Percentiles rank a stretch among this genome's conserved stretches.
Conservation (phyloP, 192 early-diverging fungal species). For the Dispira simplex region DNA sequence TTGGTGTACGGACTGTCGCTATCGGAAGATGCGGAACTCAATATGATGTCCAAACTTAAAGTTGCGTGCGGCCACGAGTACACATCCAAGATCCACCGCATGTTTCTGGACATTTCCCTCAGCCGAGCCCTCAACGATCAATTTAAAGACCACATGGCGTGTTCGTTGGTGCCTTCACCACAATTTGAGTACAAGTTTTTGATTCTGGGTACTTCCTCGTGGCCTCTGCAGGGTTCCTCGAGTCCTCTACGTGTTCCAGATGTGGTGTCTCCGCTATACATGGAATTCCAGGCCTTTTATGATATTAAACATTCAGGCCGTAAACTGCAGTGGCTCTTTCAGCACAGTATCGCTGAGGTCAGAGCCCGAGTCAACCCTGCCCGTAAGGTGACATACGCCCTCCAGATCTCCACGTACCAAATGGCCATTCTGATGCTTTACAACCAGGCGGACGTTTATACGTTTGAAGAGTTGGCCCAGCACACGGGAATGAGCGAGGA, state of each 20-base stretch:
- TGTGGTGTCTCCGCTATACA: slow-evolving; percentile 71
- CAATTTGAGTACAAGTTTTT: slow-evolving; percentile 67
- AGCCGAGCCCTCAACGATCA: slow-evolving; percentile 79
- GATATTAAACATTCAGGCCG: slow-evolving; percentile 75
- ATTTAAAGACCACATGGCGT: slow-evolving; percentile 48
- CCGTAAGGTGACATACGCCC: slow-evolving; percentile 30
- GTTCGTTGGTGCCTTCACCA: slow-evolving; percentile 15
- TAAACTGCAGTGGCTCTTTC: slow-evolving; percentile 91
- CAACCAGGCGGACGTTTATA: slow-evolving; percentile 62
- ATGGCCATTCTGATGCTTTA: slow-evolving; percentile 88
- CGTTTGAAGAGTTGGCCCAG: slow-evolving; percentile 56
- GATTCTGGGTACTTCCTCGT: slow-evolving; percentile 72
- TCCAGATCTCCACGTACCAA: slow-evolving; percentile 71
- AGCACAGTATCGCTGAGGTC: slow-evolving; percentile 80
- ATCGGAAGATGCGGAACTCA: slow-evolving; percentile 81
- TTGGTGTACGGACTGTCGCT: slow-evolving; percentile 79
- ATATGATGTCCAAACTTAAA: slow-evolving; percentile 87
- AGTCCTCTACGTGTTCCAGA: slow-evolving; percentile 77
- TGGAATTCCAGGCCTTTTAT: slow-evolving; percentile 78
- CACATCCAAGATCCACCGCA: slow-evolving; percentile 83
- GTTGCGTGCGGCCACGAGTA: slow-evolving; percentile 91
- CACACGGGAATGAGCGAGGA: slow-evolving; percentile 59
- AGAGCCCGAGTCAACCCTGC: slow-evolving; percentile 71
- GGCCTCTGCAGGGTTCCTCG: slow-evolving; percentile 72
- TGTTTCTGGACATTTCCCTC: slow-evolving; percentile 89